Percentiles rank a stretch among this genome's conserved stretches.
These are phyloP conservation scores for Ophiobolus disseminans DNA, from an alignment of 2,329 filamentous ascomycete genomes.

Conservation along the genomic window DNA sequence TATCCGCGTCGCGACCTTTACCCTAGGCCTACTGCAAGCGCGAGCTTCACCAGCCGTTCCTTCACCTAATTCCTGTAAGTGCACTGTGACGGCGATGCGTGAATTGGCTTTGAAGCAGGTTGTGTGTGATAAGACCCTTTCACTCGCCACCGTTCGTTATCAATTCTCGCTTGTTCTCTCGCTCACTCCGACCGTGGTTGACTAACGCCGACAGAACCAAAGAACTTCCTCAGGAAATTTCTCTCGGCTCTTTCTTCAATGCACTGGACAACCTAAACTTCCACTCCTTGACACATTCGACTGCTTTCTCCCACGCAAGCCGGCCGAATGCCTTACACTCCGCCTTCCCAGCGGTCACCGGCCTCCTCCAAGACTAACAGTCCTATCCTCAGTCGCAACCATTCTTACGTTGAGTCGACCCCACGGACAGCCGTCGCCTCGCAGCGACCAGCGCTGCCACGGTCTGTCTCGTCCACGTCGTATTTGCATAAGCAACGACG, in stretches of 20 bases:
- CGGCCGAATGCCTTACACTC: slow-evolving; percentile 84
- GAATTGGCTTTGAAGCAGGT: no score
- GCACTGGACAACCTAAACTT: slow-evolving; percentile 48
- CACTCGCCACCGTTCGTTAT: slow-evolving; percentile 3
- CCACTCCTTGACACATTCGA: slow-evolving; percentile 40
- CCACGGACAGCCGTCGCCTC: slow-evolving; percentile 42
- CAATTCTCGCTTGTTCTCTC: slow-evolving; percentile 10
- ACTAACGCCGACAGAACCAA: slow-evolving; percentile 20
- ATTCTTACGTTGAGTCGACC: slow-evolving; percentile 56
- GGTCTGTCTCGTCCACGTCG: slow-evolving; percentile 64
- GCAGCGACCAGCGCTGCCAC: slow-evolving; percentile 58
- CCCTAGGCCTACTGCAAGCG: slow-evolving; percentile 11
- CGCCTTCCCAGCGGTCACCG: slow-evolving; percentile 71
- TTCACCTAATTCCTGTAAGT: slow-evolving; percentile 31
- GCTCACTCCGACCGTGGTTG: slow-evolving; percentile 19
- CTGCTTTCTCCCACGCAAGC: slow-evolving; percentile 43
- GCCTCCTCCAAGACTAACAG: slow-evolving; percentile 62
- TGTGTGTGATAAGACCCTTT: not conserved
- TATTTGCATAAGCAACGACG: slow-evolving; percentile 69
- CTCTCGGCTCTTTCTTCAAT: no score
- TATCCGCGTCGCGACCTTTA: slow-evolving; percentile 14
- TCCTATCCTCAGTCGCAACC: slow-evolving; percentile 57
- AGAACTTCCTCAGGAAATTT: slow-evolving; percentile 35
- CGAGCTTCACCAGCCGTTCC: slow-evolving; percentile 20
- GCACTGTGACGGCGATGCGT: not conserved